These are phyloP conservation scores for Mortierella sp. DNA, from an alignment of 371 early-diverging fungal species.

Conservation along the genomic window DNA sequence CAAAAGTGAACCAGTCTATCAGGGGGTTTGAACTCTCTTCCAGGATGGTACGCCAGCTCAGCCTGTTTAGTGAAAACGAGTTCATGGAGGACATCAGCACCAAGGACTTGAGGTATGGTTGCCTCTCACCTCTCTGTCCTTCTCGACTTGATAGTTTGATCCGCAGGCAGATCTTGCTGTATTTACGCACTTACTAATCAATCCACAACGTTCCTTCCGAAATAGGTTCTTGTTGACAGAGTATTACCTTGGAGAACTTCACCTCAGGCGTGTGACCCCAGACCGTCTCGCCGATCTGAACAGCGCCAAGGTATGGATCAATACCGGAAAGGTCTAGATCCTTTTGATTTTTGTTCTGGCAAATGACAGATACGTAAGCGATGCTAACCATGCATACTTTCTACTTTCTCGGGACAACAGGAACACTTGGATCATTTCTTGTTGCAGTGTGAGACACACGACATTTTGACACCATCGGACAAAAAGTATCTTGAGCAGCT, in stretches of 20 bases:
- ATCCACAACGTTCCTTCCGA: neutral
- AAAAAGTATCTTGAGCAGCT: constrained; percentile 59
- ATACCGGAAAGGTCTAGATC: neutral
- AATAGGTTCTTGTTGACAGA: constrained; percentile 78
- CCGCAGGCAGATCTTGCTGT: too few relatives aligned
- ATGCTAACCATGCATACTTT: too few relatives aligned
- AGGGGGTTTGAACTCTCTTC: constrained; percentile 62
- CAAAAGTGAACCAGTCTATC: constrained; percentile 64
- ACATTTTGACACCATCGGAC: constrained; percentile 67
- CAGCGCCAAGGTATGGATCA: constrained; percentile 62
- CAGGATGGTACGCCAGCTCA: constrained; percentile 68
- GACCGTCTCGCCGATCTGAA: constrained; percentile 64
- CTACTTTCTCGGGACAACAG: constrained; percentile 22
- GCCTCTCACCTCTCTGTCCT: neutral
- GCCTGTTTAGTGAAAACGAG: constrained; percentile 91
- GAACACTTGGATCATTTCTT: constrained; percentile 66
- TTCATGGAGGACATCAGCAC: constrained; percentile 89
- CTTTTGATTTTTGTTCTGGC: neutral
- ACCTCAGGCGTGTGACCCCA: constrained; percentile 64
- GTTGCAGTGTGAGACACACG: constrained; percentile 72
- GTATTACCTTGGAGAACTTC: constrained; percentile 83
- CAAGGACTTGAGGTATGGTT: constrained; percentile 79
- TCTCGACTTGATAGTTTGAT: neutral
- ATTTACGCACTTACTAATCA: neutral
- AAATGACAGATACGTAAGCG: neutral